Percentiles rank a stretch among this genome's conserved stretches.
Evolutionary conservation across 768 basidiomycete genomes (phyloP).

Genomic region (Panus rudis): DNA sequence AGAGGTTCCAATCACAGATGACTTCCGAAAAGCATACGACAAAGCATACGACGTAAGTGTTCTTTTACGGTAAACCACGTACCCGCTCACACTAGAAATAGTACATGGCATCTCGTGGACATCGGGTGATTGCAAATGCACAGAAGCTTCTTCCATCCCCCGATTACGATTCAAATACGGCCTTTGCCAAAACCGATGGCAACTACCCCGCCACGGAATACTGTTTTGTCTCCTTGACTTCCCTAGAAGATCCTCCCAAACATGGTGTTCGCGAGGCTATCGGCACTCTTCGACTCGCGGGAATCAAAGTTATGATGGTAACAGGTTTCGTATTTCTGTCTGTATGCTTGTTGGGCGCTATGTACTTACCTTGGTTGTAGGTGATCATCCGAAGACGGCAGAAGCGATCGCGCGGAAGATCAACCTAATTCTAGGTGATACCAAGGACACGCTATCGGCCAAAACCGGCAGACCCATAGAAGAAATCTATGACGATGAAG

Average conservation of each 20-base stretch:
- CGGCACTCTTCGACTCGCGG: slow-evolving; percentile 61
- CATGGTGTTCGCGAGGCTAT: slow-evolving; percentile 69
- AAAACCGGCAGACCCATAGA: slow-evolving; percentile 48
- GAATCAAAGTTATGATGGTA: slow-evolving; percentile 75
- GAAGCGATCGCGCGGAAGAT: slow-evolving; percentile 72
- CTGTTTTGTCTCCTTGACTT: slow-evolving; percentile 60
- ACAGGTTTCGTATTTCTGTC: slow-evolving; percentile 34
- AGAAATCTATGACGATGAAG: slow-evolving; percentile 63
- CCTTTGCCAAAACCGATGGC: slow-evolving; percentile 48
- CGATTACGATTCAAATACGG: slow-evolving; percentile 37
- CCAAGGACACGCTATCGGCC: slow-evolving; percentile 50
- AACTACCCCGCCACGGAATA: slow-evolving; percentile 50
- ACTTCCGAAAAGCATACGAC: slow-evolving; percentile 48
- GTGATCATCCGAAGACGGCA: slow-evolving; percentile 68
- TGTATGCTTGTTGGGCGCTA: neutral
- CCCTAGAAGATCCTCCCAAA: slow-evolving; percentile 65
- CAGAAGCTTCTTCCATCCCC: slow-evolving; percentile 47
- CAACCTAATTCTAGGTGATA: slow-evolving; percentile 61
- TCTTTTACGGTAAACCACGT: neutral
- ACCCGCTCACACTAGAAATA: slow-evolving; percentile 17
- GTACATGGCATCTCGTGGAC: slow-evolving; percentile 76
- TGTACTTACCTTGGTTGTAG: slow-evolving; percentile 19
- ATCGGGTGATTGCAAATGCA: slow-evolving; percentile 69
- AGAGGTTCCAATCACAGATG: slow-evolving; percentile 42
- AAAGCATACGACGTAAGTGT: slow-evolving; percentile 50